Conservation (phyloP, 257 asterid genomes). For the Sherardia arvensis region DNA sequence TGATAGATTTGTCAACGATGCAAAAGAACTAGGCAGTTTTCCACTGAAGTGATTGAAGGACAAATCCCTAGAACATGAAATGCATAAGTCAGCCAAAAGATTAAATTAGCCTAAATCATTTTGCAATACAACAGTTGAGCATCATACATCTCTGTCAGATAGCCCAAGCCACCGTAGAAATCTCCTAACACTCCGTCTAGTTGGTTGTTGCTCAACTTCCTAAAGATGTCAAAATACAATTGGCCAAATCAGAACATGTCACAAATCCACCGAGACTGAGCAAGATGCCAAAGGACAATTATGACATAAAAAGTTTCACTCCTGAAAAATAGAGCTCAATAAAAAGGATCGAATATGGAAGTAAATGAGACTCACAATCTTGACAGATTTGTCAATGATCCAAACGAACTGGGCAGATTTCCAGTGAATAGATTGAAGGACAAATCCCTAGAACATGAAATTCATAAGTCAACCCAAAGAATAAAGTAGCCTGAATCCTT, state of each 20-base stretch:
- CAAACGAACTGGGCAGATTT: conserved; percentile 75
- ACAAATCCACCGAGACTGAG: background rate
- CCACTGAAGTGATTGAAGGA: conserved; percentile 81
- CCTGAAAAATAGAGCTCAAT: background rate
- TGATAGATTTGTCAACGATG: conserved; percentile 42
- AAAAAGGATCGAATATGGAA: conserved; percentile 1
- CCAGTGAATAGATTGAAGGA: conserved; percentile 81
- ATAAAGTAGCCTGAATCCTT: background rate
- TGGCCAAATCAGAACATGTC: conserved; percentile 8
- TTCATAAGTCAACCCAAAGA: conserved; percentile 4
- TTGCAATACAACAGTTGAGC: background rate
- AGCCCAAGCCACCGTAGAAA: conserved; percentile 54
- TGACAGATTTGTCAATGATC: conserved; percentile 42
- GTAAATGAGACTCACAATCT: conserved; percentile 49
- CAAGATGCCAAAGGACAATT: conserved; percentile 7
- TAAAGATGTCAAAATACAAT: conserved; percentile 19
- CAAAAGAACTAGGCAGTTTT: conserved; percentile 75
- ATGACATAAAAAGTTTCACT: conserved; percentile 4
- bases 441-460: conserved; percentile 56
- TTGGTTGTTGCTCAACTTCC: conserved; percentile 74
- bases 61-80: conserved; percentile 56
- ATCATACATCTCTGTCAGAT: conserved; percentile 53
- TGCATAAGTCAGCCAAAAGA: conserved; percentile 3
- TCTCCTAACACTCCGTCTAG: conserved; percentile 66
- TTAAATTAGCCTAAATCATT: background rate